phyloP scores from a whole-genome alignment of 2,329 filamentous ascomycete species.

The Fusarium sp. region DNA sequence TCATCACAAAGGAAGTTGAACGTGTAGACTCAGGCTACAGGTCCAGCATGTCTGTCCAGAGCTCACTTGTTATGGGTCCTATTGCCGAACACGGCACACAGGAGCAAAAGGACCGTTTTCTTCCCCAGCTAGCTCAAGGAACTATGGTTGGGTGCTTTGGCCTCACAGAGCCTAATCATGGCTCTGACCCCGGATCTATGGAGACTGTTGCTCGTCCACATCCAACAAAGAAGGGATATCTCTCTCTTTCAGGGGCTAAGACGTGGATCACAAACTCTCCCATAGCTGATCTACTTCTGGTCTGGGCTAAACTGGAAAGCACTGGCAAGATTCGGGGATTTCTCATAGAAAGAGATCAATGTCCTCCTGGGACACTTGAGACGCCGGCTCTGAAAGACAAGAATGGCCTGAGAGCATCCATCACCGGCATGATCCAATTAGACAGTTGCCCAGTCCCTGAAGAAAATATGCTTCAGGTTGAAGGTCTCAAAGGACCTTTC shows the following conservation, averaged over 20 bases:
- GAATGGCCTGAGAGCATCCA: slow-evolving; percentile 89
- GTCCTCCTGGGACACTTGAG: slow-evolving; percentile 87
- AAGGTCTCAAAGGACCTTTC: slow-evolving; percentile 90
- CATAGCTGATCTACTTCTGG: slow-evolving; percentile 84
- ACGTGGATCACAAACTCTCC: slow-evolving; percentile 97
- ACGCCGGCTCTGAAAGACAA: slow-evolving; percentile 95
- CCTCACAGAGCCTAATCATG: slow-evolving; percentile 93
- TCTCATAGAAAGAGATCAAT: slow-evolving; percentile 84
- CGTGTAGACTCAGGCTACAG: slow-evolving; percentile 91
- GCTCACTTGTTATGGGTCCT: slow-evolving; percentile 91
- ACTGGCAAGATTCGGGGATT: slow-evolving; percentile 91
- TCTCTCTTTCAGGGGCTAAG: slow-evolving; percentile 83
- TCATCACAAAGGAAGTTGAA: slow-evolving; percentile 91
- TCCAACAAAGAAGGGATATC: slow-evolving; percentile 82
- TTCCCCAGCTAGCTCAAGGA: slow-evolving; percentile 80
- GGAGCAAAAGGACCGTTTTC: slow-evolving; percentile 86
- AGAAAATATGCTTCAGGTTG: slow-evolving; percentile 89
- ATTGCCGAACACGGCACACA: slow-evolving; percentile 87
- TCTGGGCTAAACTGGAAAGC: slow-evolving; percentile 89
- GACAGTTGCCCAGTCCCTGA: slow-evolving; percentile 85
- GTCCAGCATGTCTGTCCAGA: slow-evolving; percentile 95
- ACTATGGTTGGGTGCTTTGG: slow-evolving; percentile 87
- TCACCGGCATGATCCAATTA: slow-evolving; percentile 97
- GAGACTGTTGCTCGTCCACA: slow-evolving; percentile 86
- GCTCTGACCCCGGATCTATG: slow-evolving; percentile 91